These are phyloP conservation scores for Candida schatavii DNA, from an alignment of 805 yeast species.

Conservation along the genomic window DNA sequence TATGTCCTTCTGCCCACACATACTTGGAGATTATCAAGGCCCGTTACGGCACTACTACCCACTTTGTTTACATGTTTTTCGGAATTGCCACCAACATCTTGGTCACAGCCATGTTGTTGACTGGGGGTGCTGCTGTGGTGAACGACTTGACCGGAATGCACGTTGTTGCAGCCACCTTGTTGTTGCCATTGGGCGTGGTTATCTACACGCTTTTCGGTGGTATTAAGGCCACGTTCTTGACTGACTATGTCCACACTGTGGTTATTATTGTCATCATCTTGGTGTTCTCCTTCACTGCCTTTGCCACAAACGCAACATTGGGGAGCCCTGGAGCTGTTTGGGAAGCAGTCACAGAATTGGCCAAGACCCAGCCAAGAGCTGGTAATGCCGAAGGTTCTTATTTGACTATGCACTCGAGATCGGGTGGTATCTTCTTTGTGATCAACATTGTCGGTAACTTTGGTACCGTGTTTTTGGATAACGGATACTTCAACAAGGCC, in stretches of 20 bases:
- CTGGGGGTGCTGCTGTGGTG: conserved; percentile 88
- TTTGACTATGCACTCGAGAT: conserved; percentile 79
- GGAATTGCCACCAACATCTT: conserved; percentile 85
- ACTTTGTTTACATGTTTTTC: conserved; percentile 67
- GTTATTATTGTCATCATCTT: conserved; percentile 74
- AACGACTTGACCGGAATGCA: conserved; percentile 75
- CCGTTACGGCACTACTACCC: conserved; percentile 78
- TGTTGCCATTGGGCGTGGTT: conserved; percentile 77
- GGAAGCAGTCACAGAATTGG: conserved; percentile 66
- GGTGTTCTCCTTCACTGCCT: conserved; percentile 77
- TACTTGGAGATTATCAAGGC: conserved; percentile 80
- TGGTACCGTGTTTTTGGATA: conserved; percentile 84
- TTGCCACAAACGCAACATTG: conserved; percentile 61
- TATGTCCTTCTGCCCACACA: conserved; percentile 91
- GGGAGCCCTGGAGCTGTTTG: conserved; percentile 85
- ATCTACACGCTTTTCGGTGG: conserved; percentile 44
- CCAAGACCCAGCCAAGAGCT: conserved; percentile 56
- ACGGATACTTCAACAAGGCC: conserved; percentile 87
- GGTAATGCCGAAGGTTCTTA: conserved; percentile 88
- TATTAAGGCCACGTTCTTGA: conserved; percentile 44
- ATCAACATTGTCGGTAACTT: conserved; percentile 85
- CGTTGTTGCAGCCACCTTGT: conserved; percentile 75
- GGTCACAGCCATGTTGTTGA: conserved; percentile 88
- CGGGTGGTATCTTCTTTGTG: conserved; percentile 87
- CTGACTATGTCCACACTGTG: conserved; percentile 43